Evolutionary conservation across 192 early-diverging fungal genomes (phyloP), one percentile per base, ranked within the genome.

Genomic region (Backusella tarrabulga): DNA sequence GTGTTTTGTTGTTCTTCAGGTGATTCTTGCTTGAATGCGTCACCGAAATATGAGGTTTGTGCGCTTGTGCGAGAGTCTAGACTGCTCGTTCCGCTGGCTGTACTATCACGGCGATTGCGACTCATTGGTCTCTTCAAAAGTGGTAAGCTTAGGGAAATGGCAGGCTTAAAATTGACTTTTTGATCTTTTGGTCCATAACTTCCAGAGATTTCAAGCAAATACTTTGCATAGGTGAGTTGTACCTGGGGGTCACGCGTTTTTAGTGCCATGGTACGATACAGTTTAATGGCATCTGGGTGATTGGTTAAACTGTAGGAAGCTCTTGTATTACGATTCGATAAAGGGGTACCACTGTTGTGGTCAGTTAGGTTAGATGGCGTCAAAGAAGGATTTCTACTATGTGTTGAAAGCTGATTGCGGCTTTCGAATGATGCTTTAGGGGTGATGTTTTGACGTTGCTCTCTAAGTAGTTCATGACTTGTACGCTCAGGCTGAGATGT

Each of bases 201-300:
- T 17, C 87, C 85, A 44, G 89, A 88, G 63, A 91, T 89, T 82
- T 92, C 85, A 34, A 95, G 77, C 68, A 95, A 80, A 75, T 91
- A 95, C 81, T 92, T 92, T 76, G 93, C 93, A 84, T 90, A 95
- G 54, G 90, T 88, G 41, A 93, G 26, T 85, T 95, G 93, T 70
- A 92, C 89, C 21, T 85, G 79, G 35, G 89, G 83, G 80, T 95
- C 93, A 75, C 93, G 89, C 41, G 92, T 92, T 81, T 92, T 94
- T 83, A 88, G 88, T 17, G 92, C 93, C 40, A 89, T 89, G 44
- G 94, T 92, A 5, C 93, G 89, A 73, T 94, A 95, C 77, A 88
- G 89, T 72, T 87, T 84, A 60, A 93, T 73, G 17, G 81, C 78
- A 0, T 76, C 42, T 14, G 75, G 77, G n/a, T 83, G 67, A 41